Conservation (phyloP, 371 early-diverging fungal genomes). For the Saksenaea oblongispora region DNA sequence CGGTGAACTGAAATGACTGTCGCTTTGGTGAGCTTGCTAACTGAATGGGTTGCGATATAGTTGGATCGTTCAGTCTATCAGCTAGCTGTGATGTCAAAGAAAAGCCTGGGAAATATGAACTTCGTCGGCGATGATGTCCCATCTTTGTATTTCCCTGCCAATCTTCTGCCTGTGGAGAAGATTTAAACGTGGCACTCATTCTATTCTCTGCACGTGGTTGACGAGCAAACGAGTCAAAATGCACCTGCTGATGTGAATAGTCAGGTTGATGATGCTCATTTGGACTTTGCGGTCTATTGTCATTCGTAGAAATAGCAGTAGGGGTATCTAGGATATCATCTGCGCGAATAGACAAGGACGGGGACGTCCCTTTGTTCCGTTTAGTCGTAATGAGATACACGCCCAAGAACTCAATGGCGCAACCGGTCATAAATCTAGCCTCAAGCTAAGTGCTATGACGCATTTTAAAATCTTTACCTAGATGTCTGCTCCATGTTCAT, state of each 20-base stretch:
- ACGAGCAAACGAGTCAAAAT: neutral
- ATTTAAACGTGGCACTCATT: neutral
- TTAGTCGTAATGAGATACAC: slow-evolving; percentile 76
- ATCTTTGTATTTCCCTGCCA: neutral
- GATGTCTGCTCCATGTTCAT: slow-evolving; percentile 53
- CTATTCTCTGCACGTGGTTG: neutral
- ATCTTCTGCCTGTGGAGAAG: neutral
- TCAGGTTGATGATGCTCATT: neutral
- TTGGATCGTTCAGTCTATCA: slow-evolving; percentile 40
- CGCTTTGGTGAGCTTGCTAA: slow-evolving; percentile 29
- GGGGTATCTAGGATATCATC: slow-evolving; percentile 13
- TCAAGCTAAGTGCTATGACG: neutral
- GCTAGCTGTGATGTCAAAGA: slow-evolving; percentile 49
- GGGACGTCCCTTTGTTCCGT: slow-evolving; percentile 21
- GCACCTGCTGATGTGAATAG: neutral
- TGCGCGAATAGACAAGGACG: slow-evolving; percentile 23
- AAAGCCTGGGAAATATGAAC: slow-evolving; percentile 47
- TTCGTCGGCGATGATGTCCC: slow-evolving; percentile 31
- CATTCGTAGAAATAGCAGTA: neutral
- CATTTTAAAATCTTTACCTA: slow-evolving; percentile 12
- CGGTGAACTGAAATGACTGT: slow-evolving; percentile 6
- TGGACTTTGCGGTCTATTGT: neutral
- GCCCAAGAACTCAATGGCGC: slow-evolving; percentile 71
- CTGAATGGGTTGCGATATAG: slow-evolving; percentile 16
- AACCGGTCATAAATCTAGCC: slow-evolving; percentile 57